phyloP scores from a whole-genome alignment of 306 rosid species.

The Ammopiptanthus mongolicus region DNA sequence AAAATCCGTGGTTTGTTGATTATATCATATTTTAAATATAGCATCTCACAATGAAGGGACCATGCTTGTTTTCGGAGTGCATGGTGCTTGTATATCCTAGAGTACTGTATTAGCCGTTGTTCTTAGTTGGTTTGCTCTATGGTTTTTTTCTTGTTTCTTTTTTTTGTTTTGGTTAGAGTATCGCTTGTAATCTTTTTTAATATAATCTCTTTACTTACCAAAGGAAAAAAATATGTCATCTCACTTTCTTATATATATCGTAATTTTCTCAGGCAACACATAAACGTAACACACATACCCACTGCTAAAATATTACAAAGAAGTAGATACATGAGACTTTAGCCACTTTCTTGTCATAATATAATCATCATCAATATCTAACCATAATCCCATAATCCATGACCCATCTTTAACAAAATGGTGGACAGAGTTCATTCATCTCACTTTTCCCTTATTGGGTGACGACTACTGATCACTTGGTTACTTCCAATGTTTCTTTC shows the following conservation, averaged over 20 bases:
- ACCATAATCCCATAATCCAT: neutral
- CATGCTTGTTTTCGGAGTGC: no score
- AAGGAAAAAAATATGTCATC: neutral
- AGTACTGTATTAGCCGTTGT: no score
- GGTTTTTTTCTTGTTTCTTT: no score
- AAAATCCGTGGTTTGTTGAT: neutral
- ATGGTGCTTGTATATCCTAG: no score
- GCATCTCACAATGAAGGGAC: no score
- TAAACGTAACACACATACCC: neutral
- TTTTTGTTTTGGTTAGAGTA: no score
- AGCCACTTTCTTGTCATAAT: neutral
- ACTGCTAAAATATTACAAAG: neutral
- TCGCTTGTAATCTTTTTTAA: no score
- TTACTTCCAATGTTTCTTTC: slow-evolving; percentile 34
- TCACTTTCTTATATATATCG: neutral
- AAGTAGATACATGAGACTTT: neutral
- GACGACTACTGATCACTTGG: neutral
- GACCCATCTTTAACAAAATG: slow-evolving; percentile 7
- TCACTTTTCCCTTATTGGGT: neutral
- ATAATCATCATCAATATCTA: neutral
- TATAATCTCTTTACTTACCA: no score
- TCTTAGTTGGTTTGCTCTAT: no score
- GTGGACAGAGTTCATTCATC: neutral
- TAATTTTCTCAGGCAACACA: neutral
- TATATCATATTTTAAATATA: neutral